These are phyloP conservation scores for Rubia yunnanensis DNA, from an alignment of 257 asterid genomes.

Conservation along the genomic window DNA sequence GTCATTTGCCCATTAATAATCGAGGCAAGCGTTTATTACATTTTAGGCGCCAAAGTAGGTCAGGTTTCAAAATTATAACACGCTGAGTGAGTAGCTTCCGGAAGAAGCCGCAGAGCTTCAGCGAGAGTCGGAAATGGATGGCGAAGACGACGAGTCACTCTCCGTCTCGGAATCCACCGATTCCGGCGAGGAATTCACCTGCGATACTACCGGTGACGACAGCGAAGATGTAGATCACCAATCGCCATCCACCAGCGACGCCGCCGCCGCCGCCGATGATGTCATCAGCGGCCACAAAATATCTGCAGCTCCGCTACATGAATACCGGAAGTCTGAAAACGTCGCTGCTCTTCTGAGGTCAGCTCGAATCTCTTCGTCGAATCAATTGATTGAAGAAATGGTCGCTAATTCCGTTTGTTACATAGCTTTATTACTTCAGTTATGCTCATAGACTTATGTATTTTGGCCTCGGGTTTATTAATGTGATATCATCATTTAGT, in stretches of 20 bases:
- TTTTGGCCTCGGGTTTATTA: neutral
- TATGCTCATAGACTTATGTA: neutral
- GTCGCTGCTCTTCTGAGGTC: constrained; percentile 73
- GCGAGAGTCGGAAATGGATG: constrained; percentile 35
- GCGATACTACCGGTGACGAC: constrained; percentile 11
- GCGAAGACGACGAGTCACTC: constrained; percentile 31
- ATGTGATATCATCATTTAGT: neutral
- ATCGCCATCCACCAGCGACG: constrained; percentile 22
- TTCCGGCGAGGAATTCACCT: constrained; percentile 24
- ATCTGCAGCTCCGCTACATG: constrained; percentile 31
- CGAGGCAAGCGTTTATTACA: neutral
- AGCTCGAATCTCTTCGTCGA: neutral
- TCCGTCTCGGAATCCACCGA: constrained; percentile 43
- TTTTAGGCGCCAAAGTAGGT: constrained; percentile 14
- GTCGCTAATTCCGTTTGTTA: neutral
- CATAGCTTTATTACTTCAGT: neutral
- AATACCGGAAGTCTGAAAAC: constrained; percentile 46
- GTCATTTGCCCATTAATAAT: neutral
- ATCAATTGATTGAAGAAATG: neutral
- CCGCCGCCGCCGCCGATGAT: constrained; percentile 24
- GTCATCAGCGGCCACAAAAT: constrained; percentile 19
- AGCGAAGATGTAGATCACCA: constrained; percentile 27
- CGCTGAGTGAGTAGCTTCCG: constrained; percentile 6
- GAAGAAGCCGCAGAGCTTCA: constrained; percentile 1
- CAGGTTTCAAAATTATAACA: neutral